Evolutionary conservation across 2,329 filamentous ascomycete genomes (phyloP).

Genomic region (Periglandula ipomoeae): DNA sequence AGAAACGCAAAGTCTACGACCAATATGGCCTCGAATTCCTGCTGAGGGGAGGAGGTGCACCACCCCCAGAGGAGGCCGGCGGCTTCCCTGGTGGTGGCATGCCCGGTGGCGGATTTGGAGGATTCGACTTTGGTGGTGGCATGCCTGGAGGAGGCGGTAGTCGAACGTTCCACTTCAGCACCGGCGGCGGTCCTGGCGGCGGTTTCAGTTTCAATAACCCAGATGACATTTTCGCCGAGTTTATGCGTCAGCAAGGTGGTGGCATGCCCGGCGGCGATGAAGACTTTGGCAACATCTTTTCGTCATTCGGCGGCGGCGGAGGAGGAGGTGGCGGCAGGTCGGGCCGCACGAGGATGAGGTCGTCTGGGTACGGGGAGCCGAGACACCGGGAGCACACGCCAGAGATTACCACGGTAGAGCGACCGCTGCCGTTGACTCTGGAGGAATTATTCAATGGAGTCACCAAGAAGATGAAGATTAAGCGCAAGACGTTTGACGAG

Average conservation of each 20-base stretch:
- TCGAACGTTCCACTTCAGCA: conserved; percentile 57
- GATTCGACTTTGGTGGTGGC: conserved; percentile 44
- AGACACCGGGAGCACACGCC: conserved; percentile 44
- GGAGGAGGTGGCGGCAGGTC: conserved; percentile 18
- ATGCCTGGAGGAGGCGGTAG: conserved; percentile 35
- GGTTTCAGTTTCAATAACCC: conserved; percentile 81
- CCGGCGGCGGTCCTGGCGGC: conserved; percentile 38
- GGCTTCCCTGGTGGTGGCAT: conserved; percentile 50
- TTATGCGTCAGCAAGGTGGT: conserved; percentile 50
- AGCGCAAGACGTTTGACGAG: conserved; percentile 87
- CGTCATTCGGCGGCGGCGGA: conserved; percentile 33
- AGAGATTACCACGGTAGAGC: conserved; percentile 86
- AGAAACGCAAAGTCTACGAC: conserved; percentile 94
- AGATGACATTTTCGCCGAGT: conserved; percentile 77
- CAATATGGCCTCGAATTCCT: conserved; percentile 91
- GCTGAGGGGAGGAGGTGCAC: conserved; percentile 64
- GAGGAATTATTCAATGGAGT: conserved; percentile 84
- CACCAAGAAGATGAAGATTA: conserved; percentile 97
- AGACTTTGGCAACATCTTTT: conserved; percentile 46
- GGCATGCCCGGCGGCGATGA: conserved; percentile 32
- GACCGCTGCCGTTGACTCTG: conserved; percentile 67
- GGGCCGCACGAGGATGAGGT: conserved; percentile 34
- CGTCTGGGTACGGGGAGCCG: conserved; percentile 26
- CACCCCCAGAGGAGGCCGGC: conserved; percentile 51
- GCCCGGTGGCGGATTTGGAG: conserved; percentile 41